These are phyloP conservation scores for Citrullus amarus DNA, from an alignment of 306 rosid genomes.

Conservation along the genomic window DNA sequence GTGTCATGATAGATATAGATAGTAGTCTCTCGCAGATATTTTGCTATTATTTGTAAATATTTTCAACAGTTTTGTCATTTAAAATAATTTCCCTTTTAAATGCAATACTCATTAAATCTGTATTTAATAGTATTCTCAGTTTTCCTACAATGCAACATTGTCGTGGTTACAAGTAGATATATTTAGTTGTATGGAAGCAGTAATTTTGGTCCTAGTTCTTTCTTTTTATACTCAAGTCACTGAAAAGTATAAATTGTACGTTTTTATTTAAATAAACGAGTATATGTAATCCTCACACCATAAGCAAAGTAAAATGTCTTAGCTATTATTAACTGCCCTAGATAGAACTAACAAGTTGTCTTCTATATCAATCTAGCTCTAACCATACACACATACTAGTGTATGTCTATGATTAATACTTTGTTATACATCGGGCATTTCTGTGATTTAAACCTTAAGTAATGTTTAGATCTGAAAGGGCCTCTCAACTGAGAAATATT, in stretches of 20 bases:
- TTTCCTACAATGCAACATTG: background rate
- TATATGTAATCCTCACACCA: background rate
- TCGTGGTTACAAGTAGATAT: background rate
- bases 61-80: too few relatives aligned
- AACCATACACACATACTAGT: background rate
- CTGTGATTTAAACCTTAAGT: too few relatives aligned
- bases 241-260: background rate
- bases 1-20: too few relatives aligned
- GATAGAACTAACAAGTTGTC: background rate
- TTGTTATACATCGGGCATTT: background rate
- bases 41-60: too few relatives aligned
- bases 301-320: background rate
- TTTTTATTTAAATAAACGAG: background rate
- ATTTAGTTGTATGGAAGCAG: background rate
- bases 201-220: background rate
- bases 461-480: too few relatives aligned
- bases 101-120: background rate
- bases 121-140: background rate
- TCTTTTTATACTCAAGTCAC: background rate
- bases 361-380: background rate
- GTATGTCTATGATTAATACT: background rate
- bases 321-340: background rate
- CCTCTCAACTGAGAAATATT: too few relatives aligned
- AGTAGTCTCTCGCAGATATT: too few relatives aligned
- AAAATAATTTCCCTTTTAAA: background rate